These are phyloP conservation scores for Protea cynaroides DNA, from an alignment of 164 flowering plant genomes.

Conservation along the genomic window DNA sequence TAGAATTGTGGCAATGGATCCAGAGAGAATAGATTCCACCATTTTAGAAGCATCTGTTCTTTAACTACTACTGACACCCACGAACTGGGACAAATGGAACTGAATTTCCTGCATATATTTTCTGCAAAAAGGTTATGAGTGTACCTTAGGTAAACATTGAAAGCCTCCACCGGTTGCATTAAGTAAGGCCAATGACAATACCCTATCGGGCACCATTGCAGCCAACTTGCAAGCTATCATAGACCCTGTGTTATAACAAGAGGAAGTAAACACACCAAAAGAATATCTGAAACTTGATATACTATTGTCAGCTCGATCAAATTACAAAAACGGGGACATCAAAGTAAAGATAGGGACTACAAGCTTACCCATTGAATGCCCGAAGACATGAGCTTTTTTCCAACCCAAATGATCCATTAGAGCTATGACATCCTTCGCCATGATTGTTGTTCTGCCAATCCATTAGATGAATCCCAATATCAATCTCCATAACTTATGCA, in stretches of 20 bases:
- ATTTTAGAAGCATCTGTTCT: not conserved
- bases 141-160: slow-evolving; percentile 89
- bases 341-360: not conserved
- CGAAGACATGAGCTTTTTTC: slow-evolving; percentile 82
- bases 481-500: too few species aligned
- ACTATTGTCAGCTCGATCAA: not conserved
- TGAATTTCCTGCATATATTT: not conserved
- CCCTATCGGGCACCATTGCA: slow-evolving; percentile 73
- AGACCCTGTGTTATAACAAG: slow-evolving; percentile 53
- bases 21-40: not conserved
- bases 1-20: too few species aligned
- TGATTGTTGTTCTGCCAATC: slow-evolving; percentile 61
- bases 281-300: not conserved
- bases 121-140: not conserved
- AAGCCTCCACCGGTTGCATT: slow-evolving; percentile 96
- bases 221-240: slow-evolving; percentile 97
- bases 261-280: not conserved
- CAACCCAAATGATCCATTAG: slow-evolving; percentile 92
- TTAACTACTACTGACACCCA: not conserved
- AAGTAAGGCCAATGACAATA: slow-evolving; percentile 76
- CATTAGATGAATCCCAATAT: not conserved
- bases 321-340: too few species aligned
- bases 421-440: slow-evolving; percentile 93
- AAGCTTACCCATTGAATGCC: slow-evolving; percentile 95
- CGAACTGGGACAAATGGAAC: not conserved